Evolutionary conservation across 176 grass and related monocot species (phyloP).

Genomic region (Leersia perrieri): DNA sequence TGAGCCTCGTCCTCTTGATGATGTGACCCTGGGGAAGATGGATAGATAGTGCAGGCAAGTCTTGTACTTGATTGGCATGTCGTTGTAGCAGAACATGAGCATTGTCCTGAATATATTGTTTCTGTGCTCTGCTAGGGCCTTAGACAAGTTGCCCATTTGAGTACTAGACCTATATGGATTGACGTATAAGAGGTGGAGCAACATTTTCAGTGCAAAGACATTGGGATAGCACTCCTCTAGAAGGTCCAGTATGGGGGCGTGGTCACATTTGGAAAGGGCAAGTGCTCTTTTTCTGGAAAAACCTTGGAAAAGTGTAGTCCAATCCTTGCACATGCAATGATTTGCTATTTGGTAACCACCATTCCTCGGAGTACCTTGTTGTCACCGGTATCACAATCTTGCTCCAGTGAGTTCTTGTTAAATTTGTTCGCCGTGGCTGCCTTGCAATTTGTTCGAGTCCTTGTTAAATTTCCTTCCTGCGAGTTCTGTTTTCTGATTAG

Average conservation of each 20-base stretch:
- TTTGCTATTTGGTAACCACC: no score
- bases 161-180: not conserved
- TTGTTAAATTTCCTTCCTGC: no score
- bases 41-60: constrained; percentile 19
- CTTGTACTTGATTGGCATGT: not conserved
- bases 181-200: not conserved
- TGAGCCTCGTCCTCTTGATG: not conserved
- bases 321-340: no score
- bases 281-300: not conserved
- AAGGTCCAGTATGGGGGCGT: not conserved
- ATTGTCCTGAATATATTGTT: not conserved
- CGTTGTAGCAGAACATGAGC: not conserved
- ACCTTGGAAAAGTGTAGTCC: not conserved
- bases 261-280: not conserved
- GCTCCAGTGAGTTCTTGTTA: no score
- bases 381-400: no score
- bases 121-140: not conserved
- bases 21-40: not conserved
- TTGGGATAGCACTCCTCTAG: not conserved
- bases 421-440: no score
- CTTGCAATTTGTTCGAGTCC: no score
- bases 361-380: no score
- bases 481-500: no score
- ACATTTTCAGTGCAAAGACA: not conserved
- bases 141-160: rapidly evolving